Evolutionary conservation across 1,284 basidiomycete species (phyloP).

Genomic region (Pseudozyma sp.): DNA sequence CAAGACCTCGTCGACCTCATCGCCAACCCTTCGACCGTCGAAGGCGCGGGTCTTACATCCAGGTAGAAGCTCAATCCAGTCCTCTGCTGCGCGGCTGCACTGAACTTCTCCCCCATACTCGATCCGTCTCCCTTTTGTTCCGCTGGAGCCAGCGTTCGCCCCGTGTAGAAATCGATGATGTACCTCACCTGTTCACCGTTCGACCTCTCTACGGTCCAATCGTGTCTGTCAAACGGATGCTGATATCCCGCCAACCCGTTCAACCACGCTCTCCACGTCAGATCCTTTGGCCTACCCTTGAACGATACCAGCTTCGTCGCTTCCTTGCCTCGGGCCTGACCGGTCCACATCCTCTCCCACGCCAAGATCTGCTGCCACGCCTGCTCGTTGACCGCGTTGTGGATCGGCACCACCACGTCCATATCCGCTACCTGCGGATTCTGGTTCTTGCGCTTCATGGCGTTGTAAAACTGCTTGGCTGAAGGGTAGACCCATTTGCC

Average conservation of each 20-base stretch:
- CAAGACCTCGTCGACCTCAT: conserved; percentile 73
- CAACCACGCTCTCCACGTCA: conserved; percentile 82
- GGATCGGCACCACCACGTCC: conserved; percentile 95
- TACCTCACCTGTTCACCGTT: conserved; percentile 89
- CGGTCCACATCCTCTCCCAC: conserved; percentile 77
- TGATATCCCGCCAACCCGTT: conserved; percentile 91
- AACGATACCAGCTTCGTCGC: conserved; percentile 86
- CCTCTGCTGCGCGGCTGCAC: conserved; percentile 20
- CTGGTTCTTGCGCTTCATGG: conserved; percentile 88
- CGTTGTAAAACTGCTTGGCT: conserved; percentile 93
- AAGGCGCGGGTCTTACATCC: conserved; percentile 91
- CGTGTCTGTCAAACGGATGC: conserved; percentile 94
- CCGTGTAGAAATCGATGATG: conserved; percentile 98
- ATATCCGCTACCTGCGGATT: conserved; percentile 80
- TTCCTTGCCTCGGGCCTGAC: conserved; percentile 6
- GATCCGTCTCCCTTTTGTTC: conserved; percentile 55
- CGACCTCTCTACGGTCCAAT: conserved; percentile 90
- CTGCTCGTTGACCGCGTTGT: conserved; percentile 98
- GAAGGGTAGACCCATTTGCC: conserved; percentile 97
- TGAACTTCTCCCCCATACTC: conserved; percentile 19
- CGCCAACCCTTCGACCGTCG: conserved; percentile 86
- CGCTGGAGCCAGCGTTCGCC: conserved; percentile 73
- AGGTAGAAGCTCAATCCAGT: conserved; percentile 80
- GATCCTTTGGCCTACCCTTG: conserved; percentile 71
- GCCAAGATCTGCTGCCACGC: conserved; percentile 90